Evolutionary conservation across 306 rosid genomes (phyloP).

Genomic region (Corylus americana): DNA sequence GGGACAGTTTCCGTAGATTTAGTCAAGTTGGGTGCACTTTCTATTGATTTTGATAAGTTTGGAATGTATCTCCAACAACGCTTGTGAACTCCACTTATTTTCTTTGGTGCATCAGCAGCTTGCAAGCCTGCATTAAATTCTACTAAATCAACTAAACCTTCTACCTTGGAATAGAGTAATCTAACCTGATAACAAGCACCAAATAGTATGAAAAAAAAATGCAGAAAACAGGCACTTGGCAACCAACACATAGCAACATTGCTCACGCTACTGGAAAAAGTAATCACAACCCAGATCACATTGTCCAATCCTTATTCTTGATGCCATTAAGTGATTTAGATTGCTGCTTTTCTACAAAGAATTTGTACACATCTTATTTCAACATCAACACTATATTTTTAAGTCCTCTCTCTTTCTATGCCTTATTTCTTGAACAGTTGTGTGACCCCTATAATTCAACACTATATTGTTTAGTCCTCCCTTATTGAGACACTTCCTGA

Average conservation of each 20-base stretch:
- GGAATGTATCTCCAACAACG: constrained; percentile 93
- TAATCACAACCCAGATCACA: background rate
- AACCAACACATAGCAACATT: background rate
- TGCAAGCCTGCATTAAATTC: constrained; percentile 65
- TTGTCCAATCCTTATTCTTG: background rate
- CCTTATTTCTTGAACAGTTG: too few relatives aligned
- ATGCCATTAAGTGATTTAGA: constrained; percentile 3
- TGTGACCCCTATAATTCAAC: too few relatives aligned
- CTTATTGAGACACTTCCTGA: background rate
- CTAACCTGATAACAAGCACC: constrained; percentile 18
- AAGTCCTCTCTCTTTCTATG: background rate
- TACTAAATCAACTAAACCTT: constrained; percentile 15
- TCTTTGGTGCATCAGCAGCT: constrained; percentile 70
- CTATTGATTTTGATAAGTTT: constrained; percentile 38
- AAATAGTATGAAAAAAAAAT: background rate
- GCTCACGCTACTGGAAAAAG: background rate
- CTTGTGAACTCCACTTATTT: constrained; percentile 96
- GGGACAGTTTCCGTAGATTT: constrained; percentile 44
- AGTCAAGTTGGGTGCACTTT: constrained; percentile 35
- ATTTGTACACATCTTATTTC: background rate
- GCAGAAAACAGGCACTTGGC: background rate
- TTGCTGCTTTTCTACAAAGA: background rate
- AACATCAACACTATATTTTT: background rate
- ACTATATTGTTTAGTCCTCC: background rate
- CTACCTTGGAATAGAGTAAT: background rate